Conservation (phyloP, 2,329 filamentous ascomycete genomes). For the Diaporthe sp. region DNA sequence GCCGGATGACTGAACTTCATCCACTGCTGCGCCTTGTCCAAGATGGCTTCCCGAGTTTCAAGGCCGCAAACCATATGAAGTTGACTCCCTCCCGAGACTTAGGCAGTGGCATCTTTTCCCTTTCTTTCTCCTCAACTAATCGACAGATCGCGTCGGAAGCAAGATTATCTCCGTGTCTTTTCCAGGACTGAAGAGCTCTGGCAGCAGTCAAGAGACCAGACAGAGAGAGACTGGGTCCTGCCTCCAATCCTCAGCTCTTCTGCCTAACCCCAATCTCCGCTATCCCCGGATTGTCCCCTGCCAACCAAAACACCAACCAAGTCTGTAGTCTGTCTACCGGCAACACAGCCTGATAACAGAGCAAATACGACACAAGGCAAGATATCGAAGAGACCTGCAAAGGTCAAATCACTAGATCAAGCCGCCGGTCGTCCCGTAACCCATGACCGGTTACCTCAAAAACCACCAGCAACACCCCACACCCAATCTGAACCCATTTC, state of each 20-base stretch:
- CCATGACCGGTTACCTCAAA: not conserved
- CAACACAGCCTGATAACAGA: not conserved
- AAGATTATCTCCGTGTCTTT: conserved; percentile 13
- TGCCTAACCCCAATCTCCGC: conserved; percentile 31
- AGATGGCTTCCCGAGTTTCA: conserved; percentile 36
- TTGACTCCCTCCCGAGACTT: conserved; percentile 37
- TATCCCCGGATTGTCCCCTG: conserved; percentile 26
- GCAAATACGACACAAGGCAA: not conserved
- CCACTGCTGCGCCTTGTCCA: conserved; percentile 29
- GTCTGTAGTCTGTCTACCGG: not conserved
- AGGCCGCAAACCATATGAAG: conserved; percentile 39
- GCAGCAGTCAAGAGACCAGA: conserved; percentile 36
- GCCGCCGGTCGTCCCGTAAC: not conserved
- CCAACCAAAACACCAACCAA: not conserved
- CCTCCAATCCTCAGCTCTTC: conserved; percentile 29
- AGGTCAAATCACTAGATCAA: not conserved
- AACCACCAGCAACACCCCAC: not conserved
- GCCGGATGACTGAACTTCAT: conserved; percentile 33
- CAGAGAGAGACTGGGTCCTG: conserved; percentile 14
- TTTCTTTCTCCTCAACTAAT: conserved; percentile 12
- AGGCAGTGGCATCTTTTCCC: not conserved
- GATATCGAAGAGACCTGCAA: not conserved
- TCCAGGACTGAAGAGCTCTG: conserved; percentile 32
- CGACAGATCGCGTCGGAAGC: conserved; percentile 4
- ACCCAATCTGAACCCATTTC: conserved; percentile 7